Percentiles rank a stretch among this genome's conserved stretches.
Evolutionary conservation across 371 early-diverging fungal genomes (phyloP).

Genomic region (Mortierella sp.): DNA sequence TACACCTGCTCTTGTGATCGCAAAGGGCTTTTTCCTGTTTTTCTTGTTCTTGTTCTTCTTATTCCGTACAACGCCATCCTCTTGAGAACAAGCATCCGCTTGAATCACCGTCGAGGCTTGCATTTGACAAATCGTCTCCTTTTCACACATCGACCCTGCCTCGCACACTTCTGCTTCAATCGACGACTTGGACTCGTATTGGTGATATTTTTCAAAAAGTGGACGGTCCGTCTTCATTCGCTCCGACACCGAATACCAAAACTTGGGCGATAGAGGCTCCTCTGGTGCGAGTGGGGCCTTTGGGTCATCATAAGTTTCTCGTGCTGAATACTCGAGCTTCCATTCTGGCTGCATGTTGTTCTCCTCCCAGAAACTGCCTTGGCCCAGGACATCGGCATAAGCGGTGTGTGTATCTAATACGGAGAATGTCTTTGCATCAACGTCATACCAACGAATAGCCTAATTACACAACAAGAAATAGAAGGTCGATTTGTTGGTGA

Average conservation of each 20-base stretch:
- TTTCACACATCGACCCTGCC: slow-evolving; percentile 26
- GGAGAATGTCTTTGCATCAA: slow-evolving; percentile 49
- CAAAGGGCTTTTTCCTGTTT: slow-evolving; percentile 19
- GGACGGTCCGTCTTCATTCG: slow-evolving; percentile 27
- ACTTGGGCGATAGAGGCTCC: slow-evolving; percentile 41
- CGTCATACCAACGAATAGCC: slow-evolving; percentile 52
- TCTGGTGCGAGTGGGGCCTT: slow-evolving; percentile 1
- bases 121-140: slow-evolving; percentile 35
- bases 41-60: slow-evolving; percentile 27
- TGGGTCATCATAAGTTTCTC: slow-evolving; percentile 25
- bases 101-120: slow-evolving; percentile 43
- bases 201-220: slow-evolving; percentile 29
- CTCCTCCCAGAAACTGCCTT: slow-evolving; percentile 36
- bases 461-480: slow-evolving; percentile 2
- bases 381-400: slow-evolving; percentile 30
- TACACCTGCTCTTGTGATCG: slow-evolving; percentile 29
- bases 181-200: slow-evolving; percentile 38
- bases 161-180: slow-evolving; percentile 22
- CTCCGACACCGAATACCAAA: slow-evolving; percentile 40
- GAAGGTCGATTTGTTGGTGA: neutral
- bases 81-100: neutral
- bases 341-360: slow-evolving; percentile 41
- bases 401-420: slow-evolving; percentile 39
- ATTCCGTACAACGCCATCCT: neutral
- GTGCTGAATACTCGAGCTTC: slow-evolving; percentile 42